Evolutionary conservation across 2,329 filamentous ascomycete species (phyloP), one percentile per base, ranked within the genome.

Genomic region (Botrytis fabae): DNA sequence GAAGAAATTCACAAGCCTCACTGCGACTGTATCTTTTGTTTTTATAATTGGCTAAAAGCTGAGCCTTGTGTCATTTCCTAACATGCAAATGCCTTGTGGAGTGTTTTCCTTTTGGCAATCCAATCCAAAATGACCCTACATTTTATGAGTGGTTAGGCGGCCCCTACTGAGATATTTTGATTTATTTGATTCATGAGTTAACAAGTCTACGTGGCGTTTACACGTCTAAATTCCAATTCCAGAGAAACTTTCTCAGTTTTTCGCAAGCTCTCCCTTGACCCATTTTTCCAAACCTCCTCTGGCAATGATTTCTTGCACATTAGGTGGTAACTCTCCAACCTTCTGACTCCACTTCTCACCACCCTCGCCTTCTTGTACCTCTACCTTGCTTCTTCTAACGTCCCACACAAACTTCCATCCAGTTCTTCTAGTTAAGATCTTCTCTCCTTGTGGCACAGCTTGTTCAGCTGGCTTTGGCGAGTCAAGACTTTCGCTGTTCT

Each of bases 361-460:
- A 63, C 86, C 85, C 71, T 89, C 83, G 1, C 91, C 90, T 83
- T 97, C 93, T 32, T 88, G 88, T 1, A 97, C 86, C 1, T 86
- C 86, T 9, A 97, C 90, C 78, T 87, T 89, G 81, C 90, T 93
- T 73, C 91, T 85, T 73, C 87, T 84, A 18, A 97, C 89, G 81
- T 97, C 93, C 94, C 94, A 97, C 6, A 88, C 85, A 42, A 97
- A 85, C 68, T 85, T 94, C 94, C 94, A 97, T 22, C 93, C 93
- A 0, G 93, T 97, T 44, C 93, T 86, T 42, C 91, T 85, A 0
- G 93, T 95, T 25, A 89, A 82, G 60, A 85, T 80, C 82, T 91
- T 91, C 46, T 84, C 81, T 28, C 79, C 82, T 70, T 83, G 82
- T 6, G 80, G 80, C 6, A 78, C 78, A 61, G 80, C 75, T 40